Base-by-base conservation (phyloP, 2,329 filamentous ascomycete species). In the Cordyceps fumosorosea region DNA sequence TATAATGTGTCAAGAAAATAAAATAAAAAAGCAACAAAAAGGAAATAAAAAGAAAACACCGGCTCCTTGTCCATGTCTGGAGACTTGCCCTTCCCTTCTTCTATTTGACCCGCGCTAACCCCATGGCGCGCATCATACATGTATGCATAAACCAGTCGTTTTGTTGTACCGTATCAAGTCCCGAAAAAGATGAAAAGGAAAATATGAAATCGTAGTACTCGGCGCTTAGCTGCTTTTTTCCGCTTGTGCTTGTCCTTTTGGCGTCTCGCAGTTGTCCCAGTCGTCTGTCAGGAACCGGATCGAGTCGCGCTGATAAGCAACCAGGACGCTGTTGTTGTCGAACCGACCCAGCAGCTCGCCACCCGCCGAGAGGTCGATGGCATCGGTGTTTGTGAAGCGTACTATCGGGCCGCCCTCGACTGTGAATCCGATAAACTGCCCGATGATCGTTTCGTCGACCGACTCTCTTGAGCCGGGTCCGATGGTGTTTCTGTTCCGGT, bases 341-440 rank as follows among this genome's bases (percentile, higher is more conserved):
- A 70, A 72, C 45, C 71, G 71, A 8, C 78, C 77, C 4, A 80
- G 62, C 1, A 80, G 64, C 45, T 74, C 68, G 18, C 73, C 72
- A 20, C 73, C 69, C 7, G 72, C 65, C 2, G 72, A 70, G 1
- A 77, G 60, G 12, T 66, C 65, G 24, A 44, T 57, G 70, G 66
- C 8, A 72, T 71, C 5, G 73, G 66, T 67, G n/a, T 75, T 69
- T 42, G 67, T 70, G 62, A 81, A 78, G 20, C 75, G 74, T n/a
- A 81, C 67, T 56, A 81, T 80, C 3, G 78, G 78, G 3, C 76
- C 76, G 16, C 79, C 79, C 5, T 77, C 73, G 11, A 78, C 70
- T 1, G 77, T 78, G 66, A 79, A 78, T 45, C 79, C 79, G 50
- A 81, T 70, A 4, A 81, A 74, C 29, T 75, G 69, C 51, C 67